Evolutionary conservation across 2,329 filamentous ascomycete genomes (phyloP).

Genomic region (Trichoderma lentiforme): DNA sequence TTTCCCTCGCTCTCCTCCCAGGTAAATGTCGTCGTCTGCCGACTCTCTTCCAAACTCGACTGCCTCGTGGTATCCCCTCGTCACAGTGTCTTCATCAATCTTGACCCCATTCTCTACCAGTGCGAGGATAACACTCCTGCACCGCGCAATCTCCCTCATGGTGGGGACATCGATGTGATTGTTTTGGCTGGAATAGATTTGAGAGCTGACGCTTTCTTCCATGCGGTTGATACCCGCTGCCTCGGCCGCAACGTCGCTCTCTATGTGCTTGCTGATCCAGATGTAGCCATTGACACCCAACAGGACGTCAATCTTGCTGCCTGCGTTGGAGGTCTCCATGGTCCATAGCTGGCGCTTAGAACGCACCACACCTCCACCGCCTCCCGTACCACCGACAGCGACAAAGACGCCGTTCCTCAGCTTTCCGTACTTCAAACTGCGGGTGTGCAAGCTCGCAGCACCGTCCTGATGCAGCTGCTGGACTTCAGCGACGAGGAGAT

Average conservation of each 20-base stretch:
- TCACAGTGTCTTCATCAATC: constrained; percentile 88
- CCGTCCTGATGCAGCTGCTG: constrained; percentile 86
- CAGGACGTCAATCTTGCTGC: constrained; percentile 74
- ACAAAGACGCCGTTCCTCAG: constrained; percentile 90
- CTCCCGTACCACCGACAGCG: constrained; percentile 75
- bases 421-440: constrained; percentile 91
- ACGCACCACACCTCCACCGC: constrained; percentile 81
- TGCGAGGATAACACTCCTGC: constrained; percentile 76
- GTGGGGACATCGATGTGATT: constrained; percentile 75
- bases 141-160: constrained; percentile 81
- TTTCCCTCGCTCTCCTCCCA: constrained; percentile 56
- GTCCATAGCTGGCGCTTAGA: constrained; percentile 86
- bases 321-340: constrained; percentile 55
- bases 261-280: constrained; percentile 84
- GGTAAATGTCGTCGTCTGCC: constrained; percentile 56
- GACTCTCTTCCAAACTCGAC: constrained; percentile 68
- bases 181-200: constrained; percentile 94
- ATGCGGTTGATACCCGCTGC: constrained; percentile 71
- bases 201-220: constrained; percentile 80
- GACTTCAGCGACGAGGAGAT: constrained; percentile 90
- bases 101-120: constrained; percentile 77
- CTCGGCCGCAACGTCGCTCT: constrained; percentile 50
- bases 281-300: constrained; percentile 96
- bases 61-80: constrained; percentile 75
- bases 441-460: constrained; percentile 81